Base-by-base conservation (phyloP, 768 basidiomycete genomes). In the Mycena chlorophos region DNA sequence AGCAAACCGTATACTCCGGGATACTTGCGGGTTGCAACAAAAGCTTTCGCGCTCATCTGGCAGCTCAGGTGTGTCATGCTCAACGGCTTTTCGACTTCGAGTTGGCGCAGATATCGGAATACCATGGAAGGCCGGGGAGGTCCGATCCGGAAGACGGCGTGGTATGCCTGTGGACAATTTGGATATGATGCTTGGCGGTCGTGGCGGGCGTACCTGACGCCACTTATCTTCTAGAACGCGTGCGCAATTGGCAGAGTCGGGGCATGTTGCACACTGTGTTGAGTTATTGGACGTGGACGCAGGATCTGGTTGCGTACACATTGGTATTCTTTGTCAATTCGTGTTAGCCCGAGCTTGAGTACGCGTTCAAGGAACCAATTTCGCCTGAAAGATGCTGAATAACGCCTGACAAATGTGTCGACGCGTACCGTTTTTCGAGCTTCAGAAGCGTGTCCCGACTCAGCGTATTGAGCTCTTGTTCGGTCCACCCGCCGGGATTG, bases 341-440 rank as follows among this genome's bases (percentile, higher is more conserved):
- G 83, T 0, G 89, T 89, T 37, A 93, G 75, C 2, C 93, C 92
- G 10, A 98, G 83, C 68, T 97, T 97, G 59, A 97, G 78, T 16
- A 98, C 89, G 19, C 95, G 85, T 68, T 98, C 95, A 19, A 97
- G 80, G 73, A 97, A 97, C 94, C 94, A 97, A 51, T 87, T 95
- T 54, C 95, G 83, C 30, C 93, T 92, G 61, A 16, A 29, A 31
- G 22, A 37, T 20, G 43, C 25, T 47, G 3, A 31, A 46, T 6
- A 20, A 31, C 46, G 47, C 20, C 25, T 50, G 34, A 54, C 27
- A 27, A 45, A 25, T 23, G 39, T 14, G 47, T 16, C 39, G 16
- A 68, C 75, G 40, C 54, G n/a, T n/a, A 84, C 89, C 91, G 78
- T 69, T 91, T 92, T 71, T 96, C 94, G 23, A 98, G 82, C 66